Evolutionary conservation across 2,329 filamentous ascomycete genomes (phyloP), one percentile per base, ranked within the genome.

Genomic region (Trichothecium roseum): DNA sequence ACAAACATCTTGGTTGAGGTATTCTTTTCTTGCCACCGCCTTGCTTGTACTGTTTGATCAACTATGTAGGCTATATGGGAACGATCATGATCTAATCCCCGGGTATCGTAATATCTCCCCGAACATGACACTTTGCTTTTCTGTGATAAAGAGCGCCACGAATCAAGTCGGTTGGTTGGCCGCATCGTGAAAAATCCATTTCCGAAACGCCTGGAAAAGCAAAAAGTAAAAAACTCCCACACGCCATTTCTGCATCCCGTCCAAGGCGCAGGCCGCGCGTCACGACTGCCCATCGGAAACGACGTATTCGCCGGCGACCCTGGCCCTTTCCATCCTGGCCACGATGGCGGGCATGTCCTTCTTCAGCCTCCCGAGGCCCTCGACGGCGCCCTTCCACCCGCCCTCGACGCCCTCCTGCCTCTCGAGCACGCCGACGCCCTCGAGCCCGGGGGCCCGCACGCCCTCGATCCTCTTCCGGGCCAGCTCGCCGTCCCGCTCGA

Each of bases 271-370:
- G 28, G 7, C n/a, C n/a, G n/a, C n/a, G n/a, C 14, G 14, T 30
- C 26, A 34, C 49, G 45, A 55, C 38, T 48, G 43, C 14, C 50
- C 47, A 24, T 51, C 47, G 18, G 50, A 50, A 17, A 70, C 59
- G 7, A 74, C 71, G 51, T 78, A 78, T 44, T 72, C 64, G 13
- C 68, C 72, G 16, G 74, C 76, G 13, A 70, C 65, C 41, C 70
- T 62, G 38, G 77, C 76, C 53, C 75, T 64, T 61, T 80, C 75
- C 69, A 79, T 78, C 53, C 66, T 72, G 36, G 76, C 77, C 47
- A 77, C 72, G 4, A 71, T 69, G 15, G 71, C 65, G 13, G 76
- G 73, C 69, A 81, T 71, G 26, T 72, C 69, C 46, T 64, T 64
- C 60, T 76, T 76, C 38, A 80, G 44, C 43, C 63, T 54, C 3